These are phyloP conservation scores for Acanthochlamys bracteata DNA, from an alignment of 106 monocot genomes.

Conservation along the genomic window DNA sequence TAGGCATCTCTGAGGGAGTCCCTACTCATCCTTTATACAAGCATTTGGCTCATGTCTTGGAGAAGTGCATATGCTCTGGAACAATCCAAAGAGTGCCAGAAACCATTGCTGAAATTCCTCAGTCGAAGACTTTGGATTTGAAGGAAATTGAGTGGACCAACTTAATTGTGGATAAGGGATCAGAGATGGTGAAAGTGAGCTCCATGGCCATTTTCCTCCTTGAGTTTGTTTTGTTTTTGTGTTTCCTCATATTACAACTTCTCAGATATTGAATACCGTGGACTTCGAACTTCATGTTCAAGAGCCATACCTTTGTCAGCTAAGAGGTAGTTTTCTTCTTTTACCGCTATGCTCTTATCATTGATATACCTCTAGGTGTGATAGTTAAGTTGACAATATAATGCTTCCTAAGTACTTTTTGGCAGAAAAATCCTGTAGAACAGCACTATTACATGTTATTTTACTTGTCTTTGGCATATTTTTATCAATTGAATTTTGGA, in stretches of 20 bases:
- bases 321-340: slow-evolving; percentile 42
- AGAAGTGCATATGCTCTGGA: slow-evolving; percentile 24
- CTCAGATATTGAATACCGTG: slow-evolving; percentile 21
- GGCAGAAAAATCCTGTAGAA: too few species aligned
- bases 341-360: not conserved
- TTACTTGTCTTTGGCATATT: too few species aligned
- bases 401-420: too few species aligned
- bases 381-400: not conserved
- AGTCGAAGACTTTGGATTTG: slow-evolving; percentile 14
- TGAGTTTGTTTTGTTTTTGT: not conserved
- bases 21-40: slow-evolving; percentile 64
- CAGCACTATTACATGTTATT: too few species aligned
- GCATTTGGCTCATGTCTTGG: slow-evolving; percentile 37
- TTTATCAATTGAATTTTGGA: too few species aligned
- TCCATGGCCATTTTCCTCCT: not conserved
- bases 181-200: slow-evolving; percentile 46
- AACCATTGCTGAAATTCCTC: slow-evolving; percentile 9
- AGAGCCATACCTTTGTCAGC: slow-evolving; percentile 75
- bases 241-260: not conserved
- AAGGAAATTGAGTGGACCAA: slow-evolving; percentile 39
- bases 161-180: slow-evolving; percentile 31
- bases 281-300: slow-evolving; percentile 60
- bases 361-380: not conserved
- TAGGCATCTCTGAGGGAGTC: slow-evolving; percentile 24
- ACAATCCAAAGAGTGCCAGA: slow-evolving; percentile 8